phyloP scores from a whole-genome alignment of 2,329 filamentous ascomycete genomes.

The Dactylellina sp. region DNA sequence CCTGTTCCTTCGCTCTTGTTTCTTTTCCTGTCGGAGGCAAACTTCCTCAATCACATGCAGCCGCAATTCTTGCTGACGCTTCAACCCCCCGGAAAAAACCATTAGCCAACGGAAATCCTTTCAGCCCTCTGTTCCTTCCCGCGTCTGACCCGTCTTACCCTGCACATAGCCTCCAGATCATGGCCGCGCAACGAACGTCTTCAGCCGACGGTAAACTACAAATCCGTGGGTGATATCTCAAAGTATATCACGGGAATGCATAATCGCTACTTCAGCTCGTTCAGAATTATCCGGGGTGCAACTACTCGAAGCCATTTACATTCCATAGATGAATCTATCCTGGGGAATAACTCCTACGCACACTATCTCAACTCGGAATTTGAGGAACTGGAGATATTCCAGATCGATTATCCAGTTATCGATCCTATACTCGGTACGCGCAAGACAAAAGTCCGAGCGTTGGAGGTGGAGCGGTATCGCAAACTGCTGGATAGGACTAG shows the following conservation, averaged over 20 bases:
- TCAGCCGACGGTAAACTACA: not conserved
- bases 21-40: too few relatives aligned
- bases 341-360: not conserved
- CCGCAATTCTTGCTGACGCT: not conserved
- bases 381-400: not conserved
- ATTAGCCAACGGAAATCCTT: not conserved
- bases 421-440: not conserved
- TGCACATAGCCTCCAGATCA: not conserved
- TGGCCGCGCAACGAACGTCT: not conserved
- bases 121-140: constrained; percentile 12
- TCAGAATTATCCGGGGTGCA: not conserved
- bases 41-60: not conserved
- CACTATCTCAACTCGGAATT: not conserved
- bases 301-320: too few relatives aligned
- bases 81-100: too few relatives aligned
- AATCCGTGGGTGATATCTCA: not conserved
- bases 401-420: not conserved
- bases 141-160: not conserved
- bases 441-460: not conserved
- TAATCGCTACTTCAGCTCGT: not conserved
- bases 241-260: constrained; percentile 1
- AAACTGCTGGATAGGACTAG: not conserved
- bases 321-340: not conserved
- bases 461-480: constrained; percentile 1
- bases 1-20: not conserved